Evolutionary conservation across 2,329 filamentous ascomycete genomes (phyloP).

Genomic region (Fusarium liriodendri): DNA sequence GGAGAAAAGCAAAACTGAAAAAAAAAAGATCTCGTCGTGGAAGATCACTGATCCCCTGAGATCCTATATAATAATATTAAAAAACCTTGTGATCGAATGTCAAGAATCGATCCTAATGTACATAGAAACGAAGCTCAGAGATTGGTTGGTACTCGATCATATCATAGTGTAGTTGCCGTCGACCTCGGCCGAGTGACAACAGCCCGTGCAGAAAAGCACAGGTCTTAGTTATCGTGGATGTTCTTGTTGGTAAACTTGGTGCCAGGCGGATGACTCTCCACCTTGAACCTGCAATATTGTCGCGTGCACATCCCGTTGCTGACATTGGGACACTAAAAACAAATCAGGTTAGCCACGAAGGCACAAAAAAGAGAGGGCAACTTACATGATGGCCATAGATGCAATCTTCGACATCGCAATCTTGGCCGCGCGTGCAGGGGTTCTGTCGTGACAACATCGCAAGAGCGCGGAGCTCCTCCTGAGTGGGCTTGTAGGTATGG

Average conservation of each 20-base stretch:
- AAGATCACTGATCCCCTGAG: background rate
- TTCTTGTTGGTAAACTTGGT: slow-evolving; percentile 60
- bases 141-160: background rate
- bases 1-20: background rate
- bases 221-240: slow-evolving; percentile 48
- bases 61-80: slow-evolving; percentile 22
- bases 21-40: slow-evolving; percentile 1
- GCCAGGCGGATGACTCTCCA: slow-evolving; percentile 66
- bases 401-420: slow-evolving; percentile 68
- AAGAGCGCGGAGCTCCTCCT: slow-evolving; percentile 68
- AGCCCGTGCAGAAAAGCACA: background rate
- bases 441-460: slow-evolving; percentile 67
- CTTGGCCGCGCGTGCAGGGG: slow-evolving; percentile 67
- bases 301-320: slow-evolving; percentile 62
- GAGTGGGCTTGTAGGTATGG: slow-evolving; percentile 64
- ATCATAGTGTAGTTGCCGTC: background rate
- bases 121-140: slow-evolving; percentile 12
- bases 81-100: slow-evolving; percentile 8
- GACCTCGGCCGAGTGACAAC: background rate
- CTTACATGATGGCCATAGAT: slow-evolving; percentile 73
- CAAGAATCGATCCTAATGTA: slow-evolving; percentile 10
- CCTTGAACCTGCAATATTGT: slow-evolving; percentile 66
- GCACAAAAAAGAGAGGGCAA: slow-evolving; percentile 13
- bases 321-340: slow-evolving; percentile 63
- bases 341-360: slow-evolving; percentile 12